Base-by-base conservation (phyloP, 805 yeast genomes). In the Kockiozyma suomiensis region DNA sequence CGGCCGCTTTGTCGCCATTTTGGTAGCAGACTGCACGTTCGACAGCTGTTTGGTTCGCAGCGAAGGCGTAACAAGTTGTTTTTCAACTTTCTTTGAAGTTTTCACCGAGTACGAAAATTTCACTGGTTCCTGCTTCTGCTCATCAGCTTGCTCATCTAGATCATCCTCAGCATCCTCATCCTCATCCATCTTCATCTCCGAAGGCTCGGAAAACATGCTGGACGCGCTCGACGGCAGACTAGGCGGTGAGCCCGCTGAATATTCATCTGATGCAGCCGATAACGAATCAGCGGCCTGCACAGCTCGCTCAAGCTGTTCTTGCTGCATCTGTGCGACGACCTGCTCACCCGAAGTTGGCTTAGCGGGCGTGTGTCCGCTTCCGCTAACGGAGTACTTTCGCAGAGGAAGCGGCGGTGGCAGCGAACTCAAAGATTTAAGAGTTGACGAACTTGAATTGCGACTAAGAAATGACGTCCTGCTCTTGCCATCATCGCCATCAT, bases 321-420 rank as follows among this genome's bases (percentile, higher is more conserved):
- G 15, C 37, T 25, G 51, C 41, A 50, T 42, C 33, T 26, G 38
- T n/a, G 47, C 30, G 7, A 40, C 25, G 4, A 41, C 4, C 38
- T 30, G 37, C 23, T 41, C 47, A 8, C 47, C 46, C 28, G 46
- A 37, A n/a, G 47, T 40, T 8, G 54, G 47, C 38, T 40, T 50
- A 4, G 42, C 17, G 10, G 42, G 42, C 19, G 42, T 38, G 21
- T 38, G 42, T 26, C 53, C 33, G 26, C 13, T 35, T 23, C 42
- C 28, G 4, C 40, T 21, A 2, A 35, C 12, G 12, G 64, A 51
- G 19, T 26, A 28, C 37, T 42, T 48, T 19, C 66, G 51, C 28
- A 60, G 26, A 26, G 66, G 66, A 32, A 62, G 38, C 6, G 66
- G 66, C n/a, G 66, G 66, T 23, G 66, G 66, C n/a, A 59, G 45